Percentiles rank a stretch among this genome's conserved stretches.
phyloP scores from a whole-genome alignment of 371 early-diverging fungal species.

The Blastocladiella emersonii region DNA sequence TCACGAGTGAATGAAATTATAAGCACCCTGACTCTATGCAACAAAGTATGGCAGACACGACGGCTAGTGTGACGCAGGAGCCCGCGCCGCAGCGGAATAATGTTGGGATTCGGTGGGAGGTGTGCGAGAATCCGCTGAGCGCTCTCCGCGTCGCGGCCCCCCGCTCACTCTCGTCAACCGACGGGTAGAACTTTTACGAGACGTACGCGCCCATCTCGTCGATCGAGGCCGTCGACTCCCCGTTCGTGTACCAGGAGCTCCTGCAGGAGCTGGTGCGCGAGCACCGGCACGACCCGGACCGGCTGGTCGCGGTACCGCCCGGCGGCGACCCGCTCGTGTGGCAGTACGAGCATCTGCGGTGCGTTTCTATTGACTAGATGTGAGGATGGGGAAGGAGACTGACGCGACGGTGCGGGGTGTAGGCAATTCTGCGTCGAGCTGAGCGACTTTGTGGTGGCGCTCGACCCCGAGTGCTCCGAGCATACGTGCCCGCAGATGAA shows the following conservation, averaged over 20 bases:
- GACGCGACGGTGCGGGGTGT: no score
- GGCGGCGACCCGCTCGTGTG: constrained; percentile 56
- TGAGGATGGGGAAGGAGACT: not conserved
- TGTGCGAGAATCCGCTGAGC: not conserved
- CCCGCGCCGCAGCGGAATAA: not conserved
- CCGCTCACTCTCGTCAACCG: not conserved
- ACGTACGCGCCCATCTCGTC: constrained; percentile 16
- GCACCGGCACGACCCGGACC: constrained; percentile 45
- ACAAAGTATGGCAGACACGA: no score
- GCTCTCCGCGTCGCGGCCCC: not conserved
- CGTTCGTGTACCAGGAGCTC: constrained; percentile 67
- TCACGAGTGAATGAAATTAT: no score
- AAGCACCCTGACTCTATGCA: no score
- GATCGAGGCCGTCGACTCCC: constrained; percentile 46
- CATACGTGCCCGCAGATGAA: constrained; percentile 83
- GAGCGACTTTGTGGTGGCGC: constrained; percentile 52
- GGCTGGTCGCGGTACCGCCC: constrained; percentile 46
- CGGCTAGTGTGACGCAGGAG: no score
- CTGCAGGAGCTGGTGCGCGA: constrained; percentile 59
- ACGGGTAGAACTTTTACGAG: not conserved
- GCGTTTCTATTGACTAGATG: constrained; percentile 16
- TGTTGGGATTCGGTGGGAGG: not conserved
- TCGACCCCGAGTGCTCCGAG: constrained; percentile 63
- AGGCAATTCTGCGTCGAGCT: constrained; percentile 53
- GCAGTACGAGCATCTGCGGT: constrained; percentile 84